Base-by-base conservation (phyloP, 2,329 filamentous ascomycete species). In the Parafenestella ontariensis region DNA sequence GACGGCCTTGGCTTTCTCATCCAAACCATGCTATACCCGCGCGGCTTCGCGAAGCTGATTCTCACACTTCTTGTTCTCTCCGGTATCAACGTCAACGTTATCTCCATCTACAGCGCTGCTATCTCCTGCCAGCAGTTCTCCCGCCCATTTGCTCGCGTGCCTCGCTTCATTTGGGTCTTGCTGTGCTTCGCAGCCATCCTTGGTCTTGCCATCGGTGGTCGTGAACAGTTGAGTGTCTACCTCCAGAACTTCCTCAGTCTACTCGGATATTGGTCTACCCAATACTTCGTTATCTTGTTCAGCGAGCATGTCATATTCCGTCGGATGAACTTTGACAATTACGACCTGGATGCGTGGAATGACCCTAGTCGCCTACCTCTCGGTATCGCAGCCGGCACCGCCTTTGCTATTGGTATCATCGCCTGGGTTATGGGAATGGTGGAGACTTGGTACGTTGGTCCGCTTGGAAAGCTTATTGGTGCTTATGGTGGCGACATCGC, bases 401-500 rank as follows among this genome's bases (percentile, higher is more conserved):
- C 77, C 4, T 77, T 81, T 46, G 62, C 68, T 1, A 54, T 79
- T 0, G 77, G 77, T 5, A 69, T 77, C 1, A 56, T 77, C 5
- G 73, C 72, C 7, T 85, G 82, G 74, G 75, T 84, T 20, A 74
- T 87, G 65, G 85, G 84, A 1, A 87, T 87, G 84, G 78, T 78
- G 42, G 80, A 85, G 72, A 85, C 82, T 0, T 85, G 81, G 79
- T 85, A 81, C 61, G 72, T 82, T 20, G 83, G 82, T 2, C 69
- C 69, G 20, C 52, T 73, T 17, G 70, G 62, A 3, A 63, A 58
- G 46, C 46, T 66, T 10, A 68, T 73, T 45, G 68, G 70, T 20
- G 33, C 50, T 8, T 51, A 44, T 11, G 70, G 70, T 9, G 69
- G 65, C n/a, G 70, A 73, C 41, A 37, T 73, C 13, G 68, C 65